These are phyloP conservation scores for Cerrena zonata DNA, from an alignment of 1,284 basidiomycete genomes.

Conservation along the genomic window DNA sequence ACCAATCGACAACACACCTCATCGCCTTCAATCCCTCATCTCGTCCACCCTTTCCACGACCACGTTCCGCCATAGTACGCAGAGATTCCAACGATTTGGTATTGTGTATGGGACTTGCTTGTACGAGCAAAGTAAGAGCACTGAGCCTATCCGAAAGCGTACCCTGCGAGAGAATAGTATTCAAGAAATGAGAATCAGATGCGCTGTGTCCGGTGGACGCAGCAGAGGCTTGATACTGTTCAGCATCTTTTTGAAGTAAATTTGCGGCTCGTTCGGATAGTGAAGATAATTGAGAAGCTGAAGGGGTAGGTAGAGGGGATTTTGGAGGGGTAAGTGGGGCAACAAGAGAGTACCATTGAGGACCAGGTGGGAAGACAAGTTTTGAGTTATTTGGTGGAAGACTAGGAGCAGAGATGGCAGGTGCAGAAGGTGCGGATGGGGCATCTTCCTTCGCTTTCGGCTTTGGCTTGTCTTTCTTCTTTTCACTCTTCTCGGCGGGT, in stretches of 20 bases:
- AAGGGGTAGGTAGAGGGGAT: slow-evolving; percentile 27
- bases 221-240: slow-evolving; percentile 39
- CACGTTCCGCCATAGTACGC: slow-evolving; percentile 69
- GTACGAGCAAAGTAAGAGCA: slow-evolving; percentile 86
- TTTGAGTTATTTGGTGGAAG: slow-evolving; percentile 5
- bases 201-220: slow-evolving; percentile 36
- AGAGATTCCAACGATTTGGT: slow-evolving; percentile 75
- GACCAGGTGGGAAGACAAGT: slow-evolving; percentile 41
- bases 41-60: slow-evolving; percentile 78
- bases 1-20: slow-evolving; percentile 93
- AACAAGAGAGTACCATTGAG: slow-evolving; percentile 56
- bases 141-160: slow-evolving; percentile 92
- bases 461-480: slow-evolving; percentile 5
- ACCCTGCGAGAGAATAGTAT: slow-evolving; percentile 79
- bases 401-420: background rate
- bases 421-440: slow-evolving; percentile 1
- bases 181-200: slow-evolving; percentile 76
- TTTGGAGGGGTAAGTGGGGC: slow-evolving; percentile 25
- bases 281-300: slow-evolving; percentile 39
- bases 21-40: slow-evolving; percentile 89
- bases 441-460: slow-evolving; percentile 1
- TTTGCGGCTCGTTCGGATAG: slow-evolving; percentile 45
- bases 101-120: slow-evolving; percentile 88
- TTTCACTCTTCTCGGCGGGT: slow-evolving; percentile 1
- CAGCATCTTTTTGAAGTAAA: slow-evolving; percentile 48